phyloP scores from a whole-genome alignment of 768 basidiomycete species.

The Boletellus sp. region DNA sequence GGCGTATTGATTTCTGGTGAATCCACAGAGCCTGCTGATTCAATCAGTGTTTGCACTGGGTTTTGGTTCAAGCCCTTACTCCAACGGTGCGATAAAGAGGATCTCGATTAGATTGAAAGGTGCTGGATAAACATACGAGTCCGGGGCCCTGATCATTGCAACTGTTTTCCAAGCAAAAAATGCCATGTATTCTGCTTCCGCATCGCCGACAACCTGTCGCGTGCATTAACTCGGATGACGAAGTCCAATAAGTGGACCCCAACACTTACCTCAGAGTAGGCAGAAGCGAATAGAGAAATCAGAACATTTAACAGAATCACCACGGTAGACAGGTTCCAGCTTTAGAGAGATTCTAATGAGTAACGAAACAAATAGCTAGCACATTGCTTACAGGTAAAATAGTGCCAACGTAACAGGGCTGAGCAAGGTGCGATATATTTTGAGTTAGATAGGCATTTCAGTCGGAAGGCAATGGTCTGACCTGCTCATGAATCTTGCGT shows the following conservation, averaged over 20 bases:
- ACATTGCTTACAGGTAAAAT: constrained; percentile 69
- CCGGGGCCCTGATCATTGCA: constrained; percentile 81
- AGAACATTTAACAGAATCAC: constrained; percentile 89
- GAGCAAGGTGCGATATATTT: background rate
- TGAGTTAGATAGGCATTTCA: background rate
- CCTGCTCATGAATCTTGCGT: constrained; percentile 52
- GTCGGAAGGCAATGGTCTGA: constrained; percentile 17
- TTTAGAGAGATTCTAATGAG: constrained; percentile 21
- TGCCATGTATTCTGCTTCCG: constrained; percentile 85
- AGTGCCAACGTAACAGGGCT: constrained; percentile 61
- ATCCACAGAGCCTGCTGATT: constrained; percentile 37
- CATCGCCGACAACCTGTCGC: constrained; percentile 71
- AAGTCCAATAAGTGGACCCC: background rate
- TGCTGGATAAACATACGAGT: constrained; percentile 79
- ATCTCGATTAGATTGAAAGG: constrained; percentile 90
- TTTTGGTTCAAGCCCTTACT: constrained; percentile 48
- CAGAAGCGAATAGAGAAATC: constrained; percentile 93
- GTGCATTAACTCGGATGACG: constrained; percentile 1
- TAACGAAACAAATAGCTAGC: background rate
- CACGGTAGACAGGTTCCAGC: constrained; percentile 81
- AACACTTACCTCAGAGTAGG: constrained; percentile 76
- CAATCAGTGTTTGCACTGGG: background rate
- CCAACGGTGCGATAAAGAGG: constrained; percentile 77
- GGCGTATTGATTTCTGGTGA: constrained; percentile 56
- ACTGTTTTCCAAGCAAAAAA: constrained; percentile 89